Evolutionary conservation across 2,329 filamentous ascomycete genomes (phyloP), one percentile per base, ranked within the genome.

Genomic region (Aureobasidium musti): DNA sequence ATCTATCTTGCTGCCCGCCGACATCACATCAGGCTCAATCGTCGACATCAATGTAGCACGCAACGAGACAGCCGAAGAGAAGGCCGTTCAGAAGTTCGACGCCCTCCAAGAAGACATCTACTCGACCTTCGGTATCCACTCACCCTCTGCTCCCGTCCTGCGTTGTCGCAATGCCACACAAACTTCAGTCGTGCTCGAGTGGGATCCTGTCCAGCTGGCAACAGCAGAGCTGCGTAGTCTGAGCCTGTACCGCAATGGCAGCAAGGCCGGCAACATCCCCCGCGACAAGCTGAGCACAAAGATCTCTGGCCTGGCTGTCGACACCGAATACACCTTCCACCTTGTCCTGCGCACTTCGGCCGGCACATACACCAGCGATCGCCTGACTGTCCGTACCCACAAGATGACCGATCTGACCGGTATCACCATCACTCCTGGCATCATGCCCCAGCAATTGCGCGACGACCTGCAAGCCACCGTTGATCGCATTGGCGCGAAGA

Each of bases 331-430:
- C 80, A 89, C 87, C 1, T 99, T 99, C 81, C 92, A 98, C 76
- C 84, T 98, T 60, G 90, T 98, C 11, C 82, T 99, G 75, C 87
- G 91, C 74, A 99, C 95, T 7, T 93, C 88, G 65, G 95, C 95
- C 5, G 95, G 95, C 67, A 96, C 91, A 45, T 93, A 88, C 74
- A 85, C 86, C 68, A 95, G 90, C 76, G 91, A 97, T 71, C 91
- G 90, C 77, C 83, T 99, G 63, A 85, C 86, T 4, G 92, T 97
- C 67, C 88, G 90, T 74, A 99, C 95, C 53, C 95, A 99, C 82
- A 97, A 97, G 82, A 97, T 99, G 93, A 98, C 94, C 45, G 93
- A 99, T 77, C 83, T 99, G 61, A 93, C 90, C 71, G 95, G 95
- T 67, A 93, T 99, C 77, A 98, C 94, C 28, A 91, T 99, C 72